Evolutionary conservation across 2,329 filamentous ascomycete species (phyloP), one percentile per base, ranked within the genome.

Genomic region (Botrytis deweyae): DNA sequence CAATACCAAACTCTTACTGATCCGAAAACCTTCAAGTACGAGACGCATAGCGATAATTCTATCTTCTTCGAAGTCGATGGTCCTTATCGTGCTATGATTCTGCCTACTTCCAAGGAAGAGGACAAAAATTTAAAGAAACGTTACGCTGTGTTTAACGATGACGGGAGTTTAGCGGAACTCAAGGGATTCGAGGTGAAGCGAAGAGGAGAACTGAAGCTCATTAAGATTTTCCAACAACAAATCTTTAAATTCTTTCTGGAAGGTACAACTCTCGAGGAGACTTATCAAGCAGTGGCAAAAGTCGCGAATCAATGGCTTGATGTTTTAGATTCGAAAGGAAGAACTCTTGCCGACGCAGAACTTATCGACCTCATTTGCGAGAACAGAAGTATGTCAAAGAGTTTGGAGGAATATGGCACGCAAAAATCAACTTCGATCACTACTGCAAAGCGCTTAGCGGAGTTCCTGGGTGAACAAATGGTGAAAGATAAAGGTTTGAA

Each of bases 401-500:
- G 96, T 0, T 86, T 99, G 1, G 95, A 98, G 78, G 97, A 99
- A 83, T 99, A 99, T 77, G 96, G 95, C 29, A 86, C 85, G 12
- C 97, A 99, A 80, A 99, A 99, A 82, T 98, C 95, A 0, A 99
- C 96, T 1, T 97, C 96, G n/a, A 99, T 99, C 82, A 99, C 96
- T 3, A 99, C 96, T 0, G 96, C 96, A 18, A 96, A 92, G 80
- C 94, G 96, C 76, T 84, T 99, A 61, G 96, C 96, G 52, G 96
- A 99, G 80, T 99, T 99, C 81, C 82, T 99, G 76, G 96, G 96
- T 52, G 95, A 98, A 81, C 94, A 97, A 81, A 99, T 99, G 97
- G 91, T 98, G 79, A 99, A 99, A 81, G 97, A 99, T 84, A 99
- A 98, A 83, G 96, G 96, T 5, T 83, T 99, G 78, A 99, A 99